Evolutionary conservation across 805 yeast genomes (phyloP), one percentile per base, ranked within the genome.

Genomic region (Henningerozyma blattae): DNA sequence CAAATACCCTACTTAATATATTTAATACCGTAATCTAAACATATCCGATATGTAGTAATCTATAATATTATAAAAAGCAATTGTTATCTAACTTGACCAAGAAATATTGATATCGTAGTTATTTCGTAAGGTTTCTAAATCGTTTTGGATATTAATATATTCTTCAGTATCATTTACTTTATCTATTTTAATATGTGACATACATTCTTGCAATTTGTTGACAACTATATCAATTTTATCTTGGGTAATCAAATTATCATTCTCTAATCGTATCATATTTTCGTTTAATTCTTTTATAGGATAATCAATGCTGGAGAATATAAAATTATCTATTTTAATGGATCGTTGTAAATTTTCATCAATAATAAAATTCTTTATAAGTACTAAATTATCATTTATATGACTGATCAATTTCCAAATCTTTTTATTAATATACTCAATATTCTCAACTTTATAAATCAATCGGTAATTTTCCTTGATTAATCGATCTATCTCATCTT

Each of bases 371-470:
- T 24, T 24, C n/a, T 24, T 24, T 8, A 24, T 24, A 6, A 24
- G n/a, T 24, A 8, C 6, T 9, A 24, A n/a, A 24, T 24, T 24
- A 24, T 52, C 58, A 16, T 43, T 43, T 16, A 55, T 45, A 34
- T 46, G 50, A 33, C 43, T 43, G 3, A 54, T 49, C 12, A 54
- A 37, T 9, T 31, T 27, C 40, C 48, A 39, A 12, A 53, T 38
- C 32, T 49, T 48, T 18, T 31, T 37, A 33, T 50, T 44, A 18
- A 53, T 35, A 32, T 48, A 54, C 32, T 52, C 56, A 22, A 50
- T 49, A 27, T 50, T 46, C 34, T 53, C 50, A 28, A 55, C 52
- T 30, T 51, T 45, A 30, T 51, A 52, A 5, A 55, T 27, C 4
- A 54, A 32, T 14, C 39, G 31, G 33, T 46, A 54, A 32, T 55